Base-by-base conservation (phyloP, 2,329 filamentous ascomycete species). In the Claviceps quebecensis region DNA sequence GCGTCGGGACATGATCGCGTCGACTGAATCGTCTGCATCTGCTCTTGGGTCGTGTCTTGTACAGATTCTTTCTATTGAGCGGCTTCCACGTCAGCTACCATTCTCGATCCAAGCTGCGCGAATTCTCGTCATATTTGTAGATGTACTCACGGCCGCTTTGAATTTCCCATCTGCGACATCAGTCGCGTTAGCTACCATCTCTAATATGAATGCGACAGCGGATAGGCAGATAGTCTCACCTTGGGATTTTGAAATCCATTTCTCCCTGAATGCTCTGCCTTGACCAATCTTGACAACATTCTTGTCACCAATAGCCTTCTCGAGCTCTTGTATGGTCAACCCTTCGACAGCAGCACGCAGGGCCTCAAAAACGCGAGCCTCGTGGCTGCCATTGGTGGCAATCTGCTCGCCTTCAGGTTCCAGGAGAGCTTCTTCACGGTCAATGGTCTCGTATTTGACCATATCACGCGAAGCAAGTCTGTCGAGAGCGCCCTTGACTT, bases 211-310 rank as follows among this genome's bases (percentile, higher is more conserved):
- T 22, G 5, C 13, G 3, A 11, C 4, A 19, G 2, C 2, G 16
- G 9, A 19, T 23, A 23, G 40, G 29, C 9, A 38, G 13, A 19
- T 40, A 41, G 9, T 14, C 73, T 47, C 77, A 66, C 62, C 73
- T 74, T 56, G 76, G 75, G 75, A 77, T 69, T 80, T 83, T 13
- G 69, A 65, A 56, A 85, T 84, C 82, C 81, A 86, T 64, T 83
- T 84, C 67, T 82, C 78, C 64, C 80, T 94, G 74, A 97, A 95
- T 37, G 91, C 91, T 72, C 93, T 95, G 60, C 89, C 89, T 66
- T 93, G 86, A n/a, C 93, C 93, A 54, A 96, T 74, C 71, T 87
- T 91, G 48, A 83, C 76, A 45, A 80, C 83, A 47, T 72, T 81
- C 67, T 87, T 86, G 67, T 86, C 81, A 52, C 86, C 84, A 57